Evolutionary conservation across 169 alveolate species (phyloP), one percentile per base, ranked within the genome.

Genomic region (Plasmodium billcollinsi): DNA sequence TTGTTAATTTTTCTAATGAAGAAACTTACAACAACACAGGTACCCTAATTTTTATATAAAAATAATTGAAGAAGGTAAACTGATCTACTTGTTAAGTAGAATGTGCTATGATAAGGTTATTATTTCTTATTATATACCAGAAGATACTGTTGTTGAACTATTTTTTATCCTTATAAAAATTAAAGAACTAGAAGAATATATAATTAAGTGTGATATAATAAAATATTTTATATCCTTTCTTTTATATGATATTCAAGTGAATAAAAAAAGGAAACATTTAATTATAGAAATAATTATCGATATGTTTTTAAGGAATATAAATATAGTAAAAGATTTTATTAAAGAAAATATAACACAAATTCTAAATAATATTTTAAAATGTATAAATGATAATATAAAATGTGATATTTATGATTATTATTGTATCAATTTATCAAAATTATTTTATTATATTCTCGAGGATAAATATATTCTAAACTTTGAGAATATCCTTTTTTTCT

Each of bases 161-260:
- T 39, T 39, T 6, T 39, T 39, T 39, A 11, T 39, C 11, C 47
- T 39, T 39, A 43, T 70, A 5, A 63, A 58, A 26, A 47, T 56
- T 67, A 83, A 69, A 69, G 83, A 83, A 83, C 59, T 83, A 56
- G 83, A 69, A 43, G 54, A 63, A 33, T 73, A 67, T 9, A 56
- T 83, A 8, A 67, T 54, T 54, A 45, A 69, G 21, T 83, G 91
- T 72, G 73, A 63, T 21, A 83, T 83, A 2, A 4, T 83, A 24
- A 70, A 83, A 18, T 29, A 29, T 29, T 58, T 83, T 67, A 39
- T 20, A 15, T 26, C 49, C 6, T 5, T 50, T 47, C 65, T 71
- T 49, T 12, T 50, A 20, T 18, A 14, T 71, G 52, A 49, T 5
- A 18, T 1, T 7, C 7, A 45, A 21, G 15, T 11, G 0, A 14